These are phyloP conservation scores for Chlorella variabilis DNA, from an alignment of 163 green algal genomes.

Conservation along the genomic window DNA sequence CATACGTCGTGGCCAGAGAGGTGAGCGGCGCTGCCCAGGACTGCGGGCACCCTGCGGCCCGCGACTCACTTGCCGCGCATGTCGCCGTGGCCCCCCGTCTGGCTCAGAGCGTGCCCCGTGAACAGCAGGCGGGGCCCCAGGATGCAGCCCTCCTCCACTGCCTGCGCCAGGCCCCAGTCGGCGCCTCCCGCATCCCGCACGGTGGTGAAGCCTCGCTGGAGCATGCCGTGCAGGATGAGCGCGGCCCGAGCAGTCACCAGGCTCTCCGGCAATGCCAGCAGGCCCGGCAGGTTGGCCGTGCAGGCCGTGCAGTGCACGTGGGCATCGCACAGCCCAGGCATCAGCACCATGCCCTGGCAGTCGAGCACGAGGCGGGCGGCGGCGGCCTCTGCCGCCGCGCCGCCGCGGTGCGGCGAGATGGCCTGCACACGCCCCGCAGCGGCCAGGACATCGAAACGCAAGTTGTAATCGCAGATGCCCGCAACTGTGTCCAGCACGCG, in stretches of 20 bases:
- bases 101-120: slow-evolving; percentile 74
- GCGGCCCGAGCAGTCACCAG: slow-evolving; percentile 55
- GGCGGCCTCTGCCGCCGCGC: background rate
- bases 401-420: background rate
- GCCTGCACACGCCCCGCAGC: background rate
- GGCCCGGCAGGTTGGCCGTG: slow-evolving; percentile 62
- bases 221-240: slow-evolving; percentile 61
- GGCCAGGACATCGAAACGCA: background rate
- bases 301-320: slow-evolving; percentile 74
- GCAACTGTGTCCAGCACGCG: slow-evolving; percentile 1
- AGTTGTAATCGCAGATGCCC: background rate
- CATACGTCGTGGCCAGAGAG: background rate
- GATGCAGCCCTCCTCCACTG: slow-evolving; percentile 70
- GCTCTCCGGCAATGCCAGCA: slow-evolving; percentile 56
- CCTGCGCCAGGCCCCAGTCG: slow-evolving; percentile 70
- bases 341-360: background rate
- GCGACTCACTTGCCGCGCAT: slow-evolving; percentile 50
- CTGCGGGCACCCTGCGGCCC: too few species aligned
- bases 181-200: slow-evolving; percentile 66
- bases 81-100: slow-evolving; percentile 79
- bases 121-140: slow-evolving; percentile 69
- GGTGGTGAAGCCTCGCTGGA: slow-evolving; percentile 77
- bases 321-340: slow-evolving; percentile 64
- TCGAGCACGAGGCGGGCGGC: background rate
- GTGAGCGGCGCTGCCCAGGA: too few species aligned